Base-by-base conservation (phyloP, 257 asterid genomes). In the Penstemon eatonii region DNA sequence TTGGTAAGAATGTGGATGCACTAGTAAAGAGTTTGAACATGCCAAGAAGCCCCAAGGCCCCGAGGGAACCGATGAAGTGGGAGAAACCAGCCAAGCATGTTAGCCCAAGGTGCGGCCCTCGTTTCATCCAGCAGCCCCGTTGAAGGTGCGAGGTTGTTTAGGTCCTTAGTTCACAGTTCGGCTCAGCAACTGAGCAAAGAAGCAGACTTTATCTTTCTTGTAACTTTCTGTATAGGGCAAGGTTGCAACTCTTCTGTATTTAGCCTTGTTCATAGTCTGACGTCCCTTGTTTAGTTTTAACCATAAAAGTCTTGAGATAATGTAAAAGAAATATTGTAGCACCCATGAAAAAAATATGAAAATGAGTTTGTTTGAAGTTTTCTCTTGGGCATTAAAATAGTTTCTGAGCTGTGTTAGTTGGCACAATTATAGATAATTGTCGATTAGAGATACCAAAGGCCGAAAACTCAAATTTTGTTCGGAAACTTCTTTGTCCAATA, bases 111-210 rank as follows among this genome's bases (percentile, higher is more conserved):
- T 76, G 78, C 92, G 81, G 87, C 78, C 92, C 95, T 4, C 91
- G 96, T 54, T 81, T 71, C 85, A 92, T 92, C 84, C 96, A 92
- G 81, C 98, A 87, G 83, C 97, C 97, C 5, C 96, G 90, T 66
- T 89, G 86, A 87, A 77, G 58, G 15, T 37, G 60, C n/a, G 41
- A n/a, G 38, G 45, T 19, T 38, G 65, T 50, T 67, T 67, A 72
- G 73, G 75, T 46, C 51, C 43, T 69, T 66, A 52, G 71, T 67
- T 47, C 56, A 79, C 78, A 75, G 80, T 67, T 73, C 64, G 69
- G 38, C 12, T 15, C 47, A 11, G 8, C 7, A 25, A 25, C 38
- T n/a, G 56, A 5, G 41, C 33, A 36, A 40, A 37, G 18, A 46
- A 52, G 69, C 86, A 50, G 13, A 37, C 53, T 56, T 56, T 54